These are phyloP conservation scores for Camellia oleifera DNA, from an alignment of 179 eudicot genomes.

Conservation along the genomic window DNA sequence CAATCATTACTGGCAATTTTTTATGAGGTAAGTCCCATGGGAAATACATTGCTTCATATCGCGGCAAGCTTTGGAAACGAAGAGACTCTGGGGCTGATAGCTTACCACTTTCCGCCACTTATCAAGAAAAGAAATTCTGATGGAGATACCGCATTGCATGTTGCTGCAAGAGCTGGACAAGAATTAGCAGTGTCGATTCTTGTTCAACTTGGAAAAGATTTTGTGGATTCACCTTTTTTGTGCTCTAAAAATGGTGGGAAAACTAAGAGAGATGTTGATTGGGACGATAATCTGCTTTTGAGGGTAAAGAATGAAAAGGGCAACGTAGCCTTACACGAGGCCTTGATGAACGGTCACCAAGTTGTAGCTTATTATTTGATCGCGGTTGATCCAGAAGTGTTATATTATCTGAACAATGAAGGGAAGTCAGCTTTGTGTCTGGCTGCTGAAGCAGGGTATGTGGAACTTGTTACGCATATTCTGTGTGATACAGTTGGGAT, in stretches of 20 bases:
- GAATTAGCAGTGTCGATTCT: not conserved
- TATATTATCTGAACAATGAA: conserved; percentile 4
- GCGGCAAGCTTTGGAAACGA: conserved; percentile 14
- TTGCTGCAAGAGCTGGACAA: conserved; percentile 27
- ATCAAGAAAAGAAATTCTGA: conserved; percentile 11
- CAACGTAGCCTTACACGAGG: conserved; percentile 21
- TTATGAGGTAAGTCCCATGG: conserved; percentile 5
- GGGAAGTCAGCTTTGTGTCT: conserved; percentile 23
- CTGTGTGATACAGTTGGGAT: not conserved
- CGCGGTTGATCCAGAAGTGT: not conserved
- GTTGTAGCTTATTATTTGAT: not conserved
- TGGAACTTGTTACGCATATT: not conserved
- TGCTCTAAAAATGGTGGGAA: not conserved
- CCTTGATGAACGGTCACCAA: conserved; percentile 5
- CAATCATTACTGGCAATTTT: not conserved
- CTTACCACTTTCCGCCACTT: not conserved
- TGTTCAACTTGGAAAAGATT: not conserved
- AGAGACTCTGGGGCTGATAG: conserved; percentile 6
- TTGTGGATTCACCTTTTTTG: not conserved
- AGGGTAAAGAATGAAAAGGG: conserved; percentile 25
- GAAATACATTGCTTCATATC: conserved; percentile 30
- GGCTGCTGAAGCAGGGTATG: conserved; percentile 16
- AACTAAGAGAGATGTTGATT: not conserved
- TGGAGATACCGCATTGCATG: conserved; percentile 29
- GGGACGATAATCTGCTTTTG: not conserved